Evolutionary conservation across 345 rosid genomes (phyloP), one percentile per base, ranked within the genome.

Genomic region (Citrus hindsii): DNA sequence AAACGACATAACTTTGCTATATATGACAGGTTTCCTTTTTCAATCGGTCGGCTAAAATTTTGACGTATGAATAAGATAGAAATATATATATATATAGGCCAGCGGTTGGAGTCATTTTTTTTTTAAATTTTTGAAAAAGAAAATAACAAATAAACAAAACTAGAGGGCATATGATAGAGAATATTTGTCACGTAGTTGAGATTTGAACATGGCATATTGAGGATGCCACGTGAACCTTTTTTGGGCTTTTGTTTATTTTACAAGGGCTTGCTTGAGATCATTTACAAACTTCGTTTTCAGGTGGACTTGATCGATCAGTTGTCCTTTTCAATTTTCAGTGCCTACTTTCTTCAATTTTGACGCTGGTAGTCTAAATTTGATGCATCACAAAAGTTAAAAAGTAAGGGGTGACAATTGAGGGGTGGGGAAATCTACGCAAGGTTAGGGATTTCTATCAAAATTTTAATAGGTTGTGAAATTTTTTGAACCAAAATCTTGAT

Each of bases 161-260:
- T 19, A 37, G 56, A 28, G 7, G 51, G 63, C 38, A 6, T 19
- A 13, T 13, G 64, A 79, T 16, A 10, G 35, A 46, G 77, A 77
- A 77, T 32, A 9, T 79, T 77, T 82, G 87, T 76, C 81, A 72
- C 4, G 73, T 81, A 73, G 82, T 69, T 24, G 10, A 70, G 62
- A 46, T 13, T 18, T 75, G 46, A 83, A 84, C 84, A 37, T 79
- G 85, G 83, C 35, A 76, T 77, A 76, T 73, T 77, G 18, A 68
- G 67, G 79, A 74, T 66, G 59, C 76, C 83, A 82, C 77, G 79
- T 84, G 81, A 64, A 78, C 4, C 1, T 10, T 69, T 25, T 69
- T 69, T 1, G 9, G 7, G 3, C 6, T 7, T 10, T 14, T 25
- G 19, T 3, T 10, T 12, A 13, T 35, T 58, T 66, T 30, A 13